A percentile compares a stretch with the other conserved stretches of the same genome.
phyloP scores from a whole-genome alignment of 1,284 basidiomycete species.

The Sporisorium iseilematis-ciliati region DNA sequence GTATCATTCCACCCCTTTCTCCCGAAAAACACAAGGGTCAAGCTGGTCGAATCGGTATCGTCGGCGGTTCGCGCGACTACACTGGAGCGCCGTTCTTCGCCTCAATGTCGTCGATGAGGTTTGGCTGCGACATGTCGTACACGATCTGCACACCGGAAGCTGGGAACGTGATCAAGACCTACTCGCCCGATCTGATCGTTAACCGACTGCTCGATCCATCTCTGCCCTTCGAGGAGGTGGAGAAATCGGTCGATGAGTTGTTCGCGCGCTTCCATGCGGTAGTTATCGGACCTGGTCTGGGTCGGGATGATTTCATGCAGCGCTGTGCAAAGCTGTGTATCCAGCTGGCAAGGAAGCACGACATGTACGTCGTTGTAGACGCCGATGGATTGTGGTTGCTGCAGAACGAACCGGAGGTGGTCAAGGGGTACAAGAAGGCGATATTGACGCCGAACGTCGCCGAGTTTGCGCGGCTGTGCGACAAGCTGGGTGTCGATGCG shows the following conservation, averaged over 20 bases:
- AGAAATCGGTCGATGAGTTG: conserved; percentile 77
- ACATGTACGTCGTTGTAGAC: conserved; percentile 91
- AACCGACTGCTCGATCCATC: conserved; percentile 81
- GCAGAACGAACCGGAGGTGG: conserved; percentile 79
- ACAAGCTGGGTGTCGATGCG: conserved; percentile 75
- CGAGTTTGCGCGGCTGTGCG: conserved; percentile 87
- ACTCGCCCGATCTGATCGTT: conserved; percentile 92
- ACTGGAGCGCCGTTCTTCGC: conserved; percentile 91
- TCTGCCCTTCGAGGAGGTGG: conserved; percentile 69
- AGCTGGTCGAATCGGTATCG: conserved; percentile 91
- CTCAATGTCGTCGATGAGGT: conserved; percentile 54
- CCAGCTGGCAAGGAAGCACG: conserved; percentile 73
- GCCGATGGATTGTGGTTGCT: conserved; percentile 88
- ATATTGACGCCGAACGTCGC: conserved; percentile 94
- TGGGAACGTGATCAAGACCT: conserved; percentile 91
- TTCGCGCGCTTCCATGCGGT: conserved; percentile 89
- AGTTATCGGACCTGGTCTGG: conserved; percentile 85
- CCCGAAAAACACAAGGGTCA: conserved; percentile 93
- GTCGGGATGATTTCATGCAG: conserved; percentile 88
- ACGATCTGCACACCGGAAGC: conserved; percentile 92
- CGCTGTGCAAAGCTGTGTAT: conserved; percentile 74
- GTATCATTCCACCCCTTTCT: conserved; percentile 85
- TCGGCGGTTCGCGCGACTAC: conserved; percentile 94
- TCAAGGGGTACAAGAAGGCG: conserved; percentile 83
- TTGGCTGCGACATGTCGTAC: conserved; percentile 91